Conservation (phyloP, 2,329 filamentous ascomycete species). For the Alternaria brassicicola region DNA sequence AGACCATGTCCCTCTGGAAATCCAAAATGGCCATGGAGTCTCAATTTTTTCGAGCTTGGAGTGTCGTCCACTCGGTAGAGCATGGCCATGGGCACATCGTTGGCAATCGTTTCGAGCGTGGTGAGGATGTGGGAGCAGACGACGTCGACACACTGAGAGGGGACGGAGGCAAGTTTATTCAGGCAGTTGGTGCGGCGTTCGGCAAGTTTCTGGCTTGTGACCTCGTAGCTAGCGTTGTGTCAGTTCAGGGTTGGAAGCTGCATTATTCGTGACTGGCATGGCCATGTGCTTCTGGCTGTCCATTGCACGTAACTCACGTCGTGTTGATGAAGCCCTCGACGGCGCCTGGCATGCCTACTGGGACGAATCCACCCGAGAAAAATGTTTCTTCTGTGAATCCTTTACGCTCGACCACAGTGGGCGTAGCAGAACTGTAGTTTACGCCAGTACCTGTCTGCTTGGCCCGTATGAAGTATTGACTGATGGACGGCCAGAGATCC, state of each 20-base stretch:
- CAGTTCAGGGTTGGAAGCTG: neutral
- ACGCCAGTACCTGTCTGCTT: conserved; percentile 31
- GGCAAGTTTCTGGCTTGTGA: conserved; percentile 39
- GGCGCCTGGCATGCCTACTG: conserved; percentile 33
- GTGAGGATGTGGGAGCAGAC: conserved; percentile 38
- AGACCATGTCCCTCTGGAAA: conserved; percentile 36
- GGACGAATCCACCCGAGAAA: conserved; percentile 42
- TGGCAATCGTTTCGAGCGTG: conserved; percentile 33
- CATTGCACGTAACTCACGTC: conserved; percentile 6
- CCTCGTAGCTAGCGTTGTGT: conserved; percentile 32
- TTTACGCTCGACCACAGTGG: conserved; percentile 37
- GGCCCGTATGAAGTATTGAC: conserved; percentile 33
- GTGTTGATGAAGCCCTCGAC: conserved; percentile 27
- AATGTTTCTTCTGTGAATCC: conserved; percentile 43
- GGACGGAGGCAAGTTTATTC: conserved; percentile 38
- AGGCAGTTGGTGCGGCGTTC: conserved; percentile 42
- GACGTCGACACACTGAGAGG: conserved; percentile 26
- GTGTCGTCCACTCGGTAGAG: conserved; percentile 34
- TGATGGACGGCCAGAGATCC: conserved; percentile 33
- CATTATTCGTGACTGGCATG: neutral
- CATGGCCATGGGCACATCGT: conserved; percentile 42
- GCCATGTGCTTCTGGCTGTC: neutral
- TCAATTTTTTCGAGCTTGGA: conserved; percentile 16
- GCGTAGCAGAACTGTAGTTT: conserved; percentile 28
- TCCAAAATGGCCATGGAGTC: conserved; percentile 36